These are phyloP conservation scores for Suillus clintonianus DNA, from an alignment of 768 basidiomycete genomes.

Conservation along the genomic window DNA sequence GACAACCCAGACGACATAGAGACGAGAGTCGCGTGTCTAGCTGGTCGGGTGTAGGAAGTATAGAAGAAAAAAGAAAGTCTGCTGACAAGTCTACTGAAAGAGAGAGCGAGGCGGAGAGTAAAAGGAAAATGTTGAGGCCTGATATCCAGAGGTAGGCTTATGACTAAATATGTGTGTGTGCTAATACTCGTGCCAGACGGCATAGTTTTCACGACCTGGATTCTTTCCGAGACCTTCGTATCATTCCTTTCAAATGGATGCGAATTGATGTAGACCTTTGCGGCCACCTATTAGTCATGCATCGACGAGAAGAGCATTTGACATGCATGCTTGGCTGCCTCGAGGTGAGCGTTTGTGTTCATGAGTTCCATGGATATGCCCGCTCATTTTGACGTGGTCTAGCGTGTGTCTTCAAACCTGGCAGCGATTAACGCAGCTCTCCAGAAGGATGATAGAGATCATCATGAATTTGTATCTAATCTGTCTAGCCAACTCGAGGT, in stretches of 20 bases:
- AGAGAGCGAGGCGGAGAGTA: conserved; percentile 10
- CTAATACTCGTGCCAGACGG: conserved; percentile 36
- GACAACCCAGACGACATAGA: conserved; percentile 4
- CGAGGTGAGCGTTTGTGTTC: conserved; percentile 38
- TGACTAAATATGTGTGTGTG: conserved; percentile 4
- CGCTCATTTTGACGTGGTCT: conserved; percentile 5
- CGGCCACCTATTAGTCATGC: conserved; percentile 71
- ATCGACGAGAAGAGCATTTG: conserved; percentile 66
- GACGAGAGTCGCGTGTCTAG: conserved; percentile 46
- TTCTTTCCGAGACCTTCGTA: conserved; percentile 47
- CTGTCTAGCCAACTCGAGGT: conserved; percentile 49
- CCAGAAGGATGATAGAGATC: conserved; percentile 58
- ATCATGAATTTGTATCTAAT: conserved; percentile 47
- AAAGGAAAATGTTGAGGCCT: conserved; percentile 4
- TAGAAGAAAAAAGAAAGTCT: conserved; percentile 14
- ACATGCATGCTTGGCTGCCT: conserved; percentile 63
- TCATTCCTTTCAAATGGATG: conserved; percentile 66
- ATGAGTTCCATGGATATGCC: conserved; percentile 2
- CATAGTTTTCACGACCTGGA: conserved; percentile 67
- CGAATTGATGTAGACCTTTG: conserved; percentile 78
- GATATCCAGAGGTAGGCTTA: conserved; percentile 4
- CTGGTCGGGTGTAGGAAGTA: conserved; percentile 43
- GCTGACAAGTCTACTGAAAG: conserved; percentile 9
- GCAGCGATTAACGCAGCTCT: conserved; percentile 56
- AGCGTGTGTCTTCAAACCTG: conserved; percentile 56